Conservation (phyloP, 2,329 filamentous ascomycete genomes). For the Aspergillus chevalieri region DNA sequence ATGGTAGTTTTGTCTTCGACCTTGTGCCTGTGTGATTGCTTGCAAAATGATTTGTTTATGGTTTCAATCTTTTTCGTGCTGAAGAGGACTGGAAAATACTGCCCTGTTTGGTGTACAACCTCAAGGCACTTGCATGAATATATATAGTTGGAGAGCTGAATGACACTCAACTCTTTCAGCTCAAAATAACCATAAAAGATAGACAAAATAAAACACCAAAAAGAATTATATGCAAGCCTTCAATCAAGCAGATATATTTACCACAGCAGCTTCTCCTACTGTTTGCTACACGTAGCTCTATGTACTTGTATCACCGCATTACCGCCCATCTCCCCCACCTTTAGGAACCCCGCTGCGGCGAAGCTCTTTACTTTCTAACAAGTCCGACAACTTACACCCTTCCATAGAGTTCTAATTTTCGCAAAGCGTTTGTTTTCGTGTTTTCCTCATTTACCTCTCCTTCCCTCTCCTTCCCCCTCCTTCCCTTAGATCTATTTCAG, state of each 20-base stretch:
- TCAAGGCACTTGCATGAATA: too few species aligned
- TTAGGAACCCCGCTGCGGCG: constrained; percentile 21
- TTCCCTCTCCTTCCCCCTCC: background rate
- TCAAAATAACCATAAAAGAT: too few species aligned
- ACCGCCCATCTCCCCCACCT: constrained; percentile 18
- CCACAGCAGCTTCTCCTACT: too few species aligned
- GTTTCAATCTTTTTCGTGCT: background rate
- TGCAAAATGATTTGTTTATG: background rate
- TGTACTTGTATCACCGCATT: too few species aligned
- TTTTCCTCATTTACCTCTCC: background rate
- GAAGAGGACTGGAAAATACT: too few species aligned
- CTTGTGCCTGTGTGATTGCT: background rate
- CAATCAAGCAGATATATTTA: too few species aligned
- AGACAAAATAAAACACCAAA: too few species aligned
- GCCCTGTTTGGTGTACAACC: too few species aligned
- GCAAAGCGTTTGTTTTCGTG: background rate
- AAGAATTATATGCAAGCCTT: too few species aligned
- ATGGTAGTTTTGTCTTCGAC: background rate
- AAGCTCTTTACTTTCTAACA: constrained; percentile 15
- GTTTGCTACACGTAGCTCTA: too few species aligned
- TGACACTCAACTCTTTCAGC: too few species aligned
- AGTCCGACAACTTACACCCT: background rate
- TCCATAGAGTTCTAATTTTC: background rate
- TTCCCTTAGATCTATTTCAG: background rate
- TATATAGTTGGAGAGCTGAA: too few species aligned